Evolutionary conservation across 345 rosid genomes (phyloP), one percentile per base, ranked within the genome.

Genomic region (Nasturtium officinale): DNA sequence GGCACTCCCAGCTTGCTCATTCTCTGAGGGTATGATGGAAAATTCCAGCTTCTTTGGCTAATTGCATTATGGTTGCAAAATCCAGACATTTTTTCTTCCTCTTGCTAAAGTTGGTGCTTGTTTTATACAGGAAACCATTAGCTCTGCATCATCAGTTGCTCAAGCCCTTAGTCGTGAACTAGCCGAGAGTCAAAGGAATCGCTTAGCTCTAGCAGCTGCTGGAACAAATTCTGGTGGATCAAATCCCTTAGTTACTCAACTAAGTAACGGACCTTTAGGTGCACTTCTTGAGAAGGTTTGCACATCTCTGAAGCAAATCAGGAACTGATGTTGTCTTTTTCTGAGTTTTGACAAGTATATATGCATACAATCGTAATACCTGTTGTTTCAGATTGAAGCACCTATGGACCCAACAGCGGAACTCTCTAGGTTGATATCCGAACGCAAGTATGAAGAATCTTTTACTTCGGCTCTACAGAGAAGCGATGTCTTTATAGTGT

Each of bases 151-250:
- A 4, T 76, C 96, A 35, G 71, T 88, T 69, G 71, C 90, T 64
- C 88, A 80, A 77, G 83, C 89, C 46, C 76, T 89, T 69, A 86
- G 84, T 35, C 91, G 91, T 66, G 99, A 95, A 71, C 48, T 88
- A 78, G 91, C 89, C 48, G 99, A 91, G 76, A 85, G 76, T 60
- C 96, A 88, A 65, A 73, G 90, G 30, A 90, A 88, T 84, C 75
- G 85, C 30, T 69, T 91, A 70, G 87, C 91, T 71, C 77, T 89
- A 28, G 89, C 91, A 59, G 85, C 86, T 54, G 86, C 86, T 67
- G 93, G 89, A 71, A 82, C 89, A 53, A 94, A 84, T 78, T 35
- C 90, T 29, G 69, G 63, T 76, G 83, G 82, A 23, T 81, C 76
- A 42, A 85, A 76, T 82, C 80, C 90, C 10, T 72, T 82, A 81